Evolutionary conservation across 257 asterid genomes (phyloP), one percentile per base, ranked within the genome.

Genomic region (Pogostemon cablin): DNA sequence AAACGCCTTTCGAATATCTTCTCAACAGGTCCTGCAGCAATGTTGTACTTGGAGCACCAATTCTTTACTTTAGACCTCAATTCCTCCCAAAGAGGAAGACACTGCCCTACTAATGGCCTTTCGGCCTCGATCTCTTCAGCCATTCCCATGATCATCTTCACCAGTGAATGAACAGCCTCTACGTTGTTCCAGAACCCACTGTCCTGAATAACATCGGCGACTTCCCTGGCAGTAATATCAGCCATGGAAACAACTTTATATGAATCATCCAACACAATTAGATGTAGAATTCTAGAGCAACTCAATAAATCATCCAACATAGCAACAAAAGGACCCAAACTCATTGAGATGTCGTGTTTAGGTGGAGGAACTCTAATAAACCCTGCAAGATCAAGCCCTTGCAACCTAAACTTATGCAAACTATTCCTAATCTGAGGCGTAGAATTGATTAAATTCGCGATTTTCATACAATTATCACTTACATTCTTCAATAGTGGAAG

Each of bases 71-170:
- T 87, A 12, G 79, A 68, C 72, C 87, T 78, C 68, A 91, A 39
- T 49, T 86, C 91, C 68, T 87, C 86, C 97, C 97, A 91, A 56
- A 91, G 93, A 65, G 92, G 97, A 66, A 91, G 90, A 46, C 97
- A 89, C 47, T 84, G 90, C 72, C 95, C 96, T 56, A 91, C 85
- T 41, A 85, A 74, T 2, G 97, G 97, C 73, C 89, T 87, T 47
- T 91, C 91, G 4, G 81, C 74, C 82, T 91, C 96, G 3, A 91
- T 77, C 8, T 89, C 95, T 76, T 86, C 83, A 39, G 87, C 87
- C 90, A 91, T 86, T 34, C 65, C 83, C 68, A 59, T 81, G 68
- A 91, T 77, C 80, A 91, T 65, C 77, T 86, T 87, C 72, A 84
- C 78, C 2, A 91, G 77, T 1, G 96, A 82, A 80, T 79, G 97